Percentiles rank a stretch among this genome's conserved stretches.
Conservation (phyloP, 257 asterid species). For the Solanum sparsipilum region DNA sequence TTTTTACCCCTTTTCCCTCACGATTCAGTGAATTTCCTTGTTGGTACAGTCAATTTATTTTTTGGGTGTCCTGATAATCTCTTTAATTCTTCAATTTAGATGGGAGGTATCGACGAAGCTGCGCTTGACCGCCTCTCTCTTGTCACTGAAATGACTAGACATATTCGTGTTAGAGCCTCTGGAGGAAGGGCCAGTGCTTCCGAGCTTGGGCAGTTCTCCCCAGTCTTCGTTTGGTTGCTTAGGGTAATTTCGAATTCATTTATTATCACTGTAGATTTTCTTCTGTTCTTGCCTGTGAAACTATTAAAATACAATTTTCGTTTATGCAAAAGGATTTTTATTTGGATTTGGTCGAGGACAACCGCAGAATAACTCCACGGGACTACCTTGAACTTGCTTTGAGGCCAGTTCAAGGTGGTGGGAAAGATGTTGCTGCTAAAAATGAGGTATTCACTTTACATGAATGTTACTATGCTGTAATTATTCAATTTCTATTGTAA, state of each 20-base stretch:
- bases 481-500: neutral
- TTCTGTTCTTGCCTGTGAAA: neutral
- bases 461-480: neutral
- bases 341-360: constrained; percentile 80
- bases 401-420: constrained; percentile 73
- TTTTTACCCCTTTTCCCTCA: neutral
- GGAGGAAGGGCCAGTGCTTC: constrained; percentile 80
- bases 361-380: constrained; percentile 86
- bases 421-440: constrained; percentile 72
- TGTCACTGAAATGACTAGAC: constrained; percentile 99
- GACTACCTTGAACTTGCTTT: constrained; percentile 96
- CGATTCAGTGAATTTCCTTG: neutral
- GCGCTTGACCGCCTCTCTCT: constrained; percentile 97
- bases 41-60: neutral
- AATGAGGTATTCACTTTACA: constrained; percentile 49
- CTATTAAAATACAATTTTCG: neutral
- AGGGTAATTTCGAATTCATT: constrained; percentile 49
- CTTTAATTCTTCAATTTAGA: constrained; percentile 29
- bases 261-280: neutral
- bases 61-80: neutral
- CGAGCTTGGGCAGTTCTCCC: constrained; percentile 93
- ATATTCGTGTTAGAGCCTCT: constrained; percentile 92
- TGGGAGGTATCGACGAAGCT: constrained; percentile 99
- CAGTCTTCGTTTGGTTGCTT: constrained; percentile 94
- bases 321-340: constrained; percentile 70